phyloP scores from a whole-genome alignment of 345 rosid genomes.

The Sisymbrium altissimum region DNA sequence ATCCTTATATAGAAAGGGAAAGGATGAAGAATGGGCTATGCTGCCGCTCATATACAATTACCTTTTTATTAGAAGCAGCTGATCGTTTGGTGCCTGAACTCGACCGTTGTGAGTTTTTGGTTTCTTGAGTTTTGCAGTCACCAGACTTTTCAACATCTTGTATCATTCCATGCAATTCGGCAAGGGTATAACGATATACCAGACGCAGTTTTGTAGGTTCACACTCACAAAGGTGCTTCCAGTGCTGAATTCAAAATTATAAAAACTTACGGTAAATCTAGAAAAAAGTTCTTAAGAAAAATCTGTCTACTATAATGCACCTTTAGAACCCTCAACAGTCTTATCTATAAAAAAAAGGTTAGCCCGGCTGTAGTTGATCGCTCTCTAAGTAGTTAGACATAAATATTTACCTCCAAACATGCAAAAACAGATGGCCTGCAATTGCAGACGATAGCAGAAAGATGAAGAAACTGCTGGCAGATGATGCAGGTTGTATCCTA shows the following conservation, averaged over 20 bases:
- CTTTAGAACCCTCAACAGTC: not conserved
- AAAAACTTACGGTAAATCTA: not conserved
- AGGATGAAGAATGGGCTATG: not conserved
- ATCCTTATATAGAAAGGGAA: not conserved
- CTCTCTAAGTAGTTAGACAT: not conserved
- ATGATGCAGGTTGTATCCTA: conserved; percentile 90
- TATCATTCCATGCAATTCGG: conserved; percentile 61
- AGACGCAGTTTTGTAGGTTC: conserved; percentile 59
- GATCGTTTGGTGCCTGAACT: conserved; percentile 42
- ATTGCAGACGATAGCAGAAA: conserved; percentile 70
- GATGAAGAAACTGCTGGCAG: conserved; percentile 85
- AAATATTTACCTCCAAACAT: conserved; percentile 77
- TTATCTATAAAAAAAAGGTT: not conserved
- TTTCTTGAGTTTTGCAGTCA: conserved; percentile 36
- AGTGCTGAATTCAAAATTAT: conserved; percentile 59
- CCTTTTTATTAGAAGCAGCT: conserved; percentile 57
- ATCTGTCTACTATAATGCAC: not conserved
- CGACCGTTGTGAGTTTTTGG: conserved; percentile 34
- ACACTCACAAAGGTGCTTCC: conserved; percentile 90
- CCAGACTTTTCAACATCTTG: conserved; percentile 39
- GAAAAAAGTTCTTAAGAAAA: not conserved
- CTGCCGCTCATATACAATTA: conserved; percentile 22
- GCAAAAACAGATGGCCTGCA: conserved; percentile 83
- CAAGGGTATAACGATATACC: conserved; percentile 74
- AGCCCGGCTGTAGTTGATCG: not conserved